Percentiles rank a stretch among this genome's conserved stretches.
phyloP scores from a whole-genome alignment of 441 rosid species.

The Flueggea neowawraea region DNA sequence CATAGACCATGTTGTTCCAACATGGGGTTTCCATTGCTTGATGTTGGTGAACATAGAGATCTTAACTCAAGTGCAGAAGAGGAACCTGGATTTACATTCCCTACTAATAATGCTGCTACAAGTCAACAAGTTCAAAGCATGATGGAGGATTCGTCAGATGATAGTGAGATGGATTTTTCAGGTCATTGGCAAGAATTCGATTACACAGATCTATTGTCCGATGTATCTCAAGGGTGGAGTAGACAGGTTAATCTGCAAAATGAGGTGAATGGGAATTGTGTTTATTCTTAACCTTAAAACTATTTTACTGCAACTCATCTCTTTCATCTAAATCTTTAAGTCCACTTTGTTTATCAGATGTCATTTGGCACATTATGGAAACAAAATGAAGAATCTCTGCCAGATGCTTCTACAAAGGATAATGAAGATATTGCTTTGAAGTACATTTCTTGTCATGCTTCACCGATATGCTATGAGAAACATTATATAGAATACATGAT shows the following conservation, averaged over 20 bases:
- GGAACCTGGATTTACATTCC: conserved; percentile 33
- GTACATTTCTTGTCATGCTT: conserved; percentile 58
- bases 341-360: conserved; percentile 41
- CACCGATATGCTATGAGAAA: conserved; percentile 87
- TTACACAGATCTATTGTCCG: conserved; percentile 32
- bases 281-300: no score
- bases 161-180: conserved; percentile 63
- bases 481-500: conserved; percentile 87
- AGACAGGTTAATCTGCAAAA: conserved; percentile 32
- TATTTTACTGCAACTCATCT: no score
- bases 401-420: conserved; percentile 29
- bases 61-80: conserved; percentile 37
- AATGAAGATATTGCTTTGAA: conserved; percentile 43
- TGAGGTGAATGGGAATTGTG: conserved; percentile 42
- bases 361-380: conserved; percentile 24
- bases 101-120: conserved; percentile 18
- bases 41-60: conserved; percentile 28
- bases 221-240: conserved; percentile 33
- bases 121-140: conserved; percentile 30
- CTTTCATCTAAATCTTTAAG: not conserved
- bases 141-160: conserved; percentile 49
- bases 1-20: conserved; percentile 20
- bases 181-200: conserved; percentile 36
- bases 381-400: conserved; percentile 33
- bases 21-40: conserved; percentile 21